Base-by-base conservation (phyloP, 179 eudicot species). In the Camellia oleifera region DNA sequence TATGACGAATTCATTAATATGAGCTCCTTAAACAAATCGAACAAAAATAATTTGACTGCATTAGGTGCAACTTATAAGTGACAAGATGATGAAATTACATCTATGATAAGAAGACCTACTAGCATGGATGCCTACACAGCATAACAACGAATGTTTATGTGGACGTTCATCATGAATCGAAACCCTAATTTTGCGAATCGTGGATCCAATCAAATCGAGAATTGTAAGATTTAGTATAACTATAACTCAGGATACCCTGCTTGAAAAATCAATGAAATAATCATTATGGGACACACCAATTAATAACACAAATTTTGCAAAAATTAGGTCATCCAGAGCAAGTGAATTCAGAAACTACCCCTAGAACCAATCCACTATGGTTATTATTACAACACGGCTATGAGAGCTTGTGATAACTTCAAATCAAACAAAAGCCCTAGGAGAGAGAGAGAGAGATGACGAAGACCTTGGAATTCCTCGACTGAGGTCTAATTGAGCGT, bases 401-500 rank as follows among this genome's bases (percentile, higher is more conserved):
- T 5, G 50, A 20, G 32, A 10, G 2, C 48, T 2, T 26, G 17
- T 17, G 32, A 26, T 40, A 10, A 67, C 14, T 32, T 32, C 1
- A 1, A 32, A 32, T 57, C 9, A 53, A 26, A 57, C 15, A 48
- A 32, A 60, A 42, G 4, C 73, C 64, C 60, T 23, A 64, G 77
- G 32, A 46, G 10, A 48, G 12, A 58, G 14, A 20, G 45, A 60
- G 12, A n/a, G 68, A 68, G 8, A 72, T 42, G 26, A 69, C 46
- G 60, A 46, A 40, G 52, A 95, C 99, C 99, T 93, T 11, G 99
- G 98, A 54, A 62, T 91, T 58, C 99, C 98, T 56, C 79, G 83
- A 56, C 89, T 84, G 50, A 95, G 94, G 84, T 92, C 91, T 46
- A 95, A 92, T 53, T 92, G 97, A 57, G 98, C 99, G 83, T 95